Evolutionary conservation across 805 yeast genomes (phyloP), one percentile per base, ranked within the genome.

Genomic region (Debaryomyces tyrocola): DNA sequence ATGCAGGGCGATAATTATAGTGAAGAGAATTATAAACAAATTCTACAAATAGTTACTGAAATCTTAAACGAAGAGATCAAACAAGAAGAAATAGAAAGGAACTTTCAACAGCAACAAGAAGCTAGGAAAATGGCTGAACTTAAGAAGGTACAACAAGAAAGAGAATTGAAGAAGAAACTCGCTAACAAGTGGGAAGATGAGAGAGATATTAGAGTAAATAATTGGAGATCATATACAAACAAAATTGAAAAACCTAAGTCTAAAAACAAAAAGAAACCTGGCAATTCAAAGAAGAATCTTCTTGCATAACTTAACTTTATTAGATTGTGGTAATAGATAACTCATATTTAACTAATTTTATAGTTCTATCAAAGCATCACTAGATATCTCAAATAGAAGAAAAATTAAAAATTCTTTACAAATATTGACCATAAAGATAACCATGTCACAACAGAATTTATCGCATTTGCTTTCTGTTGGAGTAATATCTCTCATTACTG

Each of bases 171-270:
- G 54, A 60, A 69, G 41, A 65, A 70, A 17, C 17, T 18, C 10
- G 40, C 40, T 10, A 14, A 27, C 6, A 15, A 39, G 27, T 85
- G 90, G 90, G 90, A 84, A 52, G 79, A 75, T 43, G 73, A 73
- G 11, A 51, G 88, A 40, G 88, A 82, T 37, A 60, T 59, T 9
- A 62, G 90, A 33, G 87, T 85, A 5, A 59, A 63, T 6, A 80
- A 71, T 55, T 85, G 90, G 90, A 63, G 89, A 44, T 59, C 56
- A 7, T 84, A 76, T 57, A 59, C 69, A 11, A 62, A 67, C 31
- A 73, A 73, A 46, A 60, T 67, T 12, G 74, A 68, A 27, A 75
- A 75, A 58, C 79, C 77, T 62, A 76, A 73, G 58, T 70, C 65
- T 55, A 78, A 63, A 48, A 59, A 69, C 62, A 67, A 65, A 59